Percentiles rank a stretch among this genome's conserved stretches.
phyloP scores from a whole-genome alignment of 768 basidiomycete species.

The Pholiota molesta region DNA sequence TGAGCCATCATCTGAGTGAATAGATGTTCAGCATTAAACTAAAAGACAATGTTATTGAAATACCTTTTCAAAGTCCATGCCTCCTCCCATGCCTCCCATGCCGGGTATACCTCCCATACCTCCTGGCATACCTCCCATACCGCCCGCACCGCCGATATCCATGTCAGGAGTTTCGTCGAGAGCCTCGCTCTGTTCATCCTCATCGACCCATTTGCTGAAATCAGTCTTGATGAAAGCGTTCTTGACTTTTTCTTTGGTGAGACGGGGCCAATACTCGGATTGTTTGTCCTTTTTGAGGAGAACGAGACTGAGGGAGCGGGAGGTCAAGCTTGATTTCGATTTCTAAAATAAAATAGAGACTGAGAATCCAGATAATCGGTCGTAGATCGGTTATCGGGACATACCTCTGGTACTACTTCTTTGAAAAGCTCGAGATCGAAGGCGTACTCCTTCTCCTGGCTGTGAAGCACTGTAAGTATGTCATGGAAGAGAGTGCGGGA shows the following conservation, averaged over 20 bases:
- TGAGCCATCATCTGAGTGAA: constrained; percentile 51
- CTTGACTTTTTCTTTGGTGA: constrained; percentile 87
- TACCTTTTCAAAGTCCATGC: constrained; percentile 72
- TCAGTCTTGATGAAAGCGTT: constrained; percentile 90
- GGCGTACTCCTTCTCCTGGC: constrained; percentile 64
- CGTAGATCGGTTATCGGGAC: constrained; percentile 12
- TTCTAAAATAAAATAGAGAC: constrained; percentile 40
- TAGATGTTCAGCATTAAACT: constrained; percentile 2
- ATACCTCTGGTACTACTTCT: constrained; percentile 78
- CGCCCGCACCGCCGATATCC: constrained; percentile 58
- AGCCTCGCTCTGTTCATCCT: constrained; percentile 90
- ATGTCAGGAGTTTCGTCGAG: constrained; percentile 44
- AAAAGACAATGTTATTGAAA: constrained; percentile 9
- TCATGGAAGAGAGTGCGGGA: not conserved
- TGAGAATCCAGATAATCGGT: constrained; percentile 3
- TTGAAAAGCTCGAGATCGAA: constrained; percentile 78
- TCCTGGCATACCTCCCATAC: constrained; percentile 57
- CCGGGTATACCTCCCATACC: constrained; percentile 59
- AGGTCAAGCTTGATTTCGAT: constrained; percentile 60
- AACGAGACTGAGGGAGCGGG: constrained; percentile 67
- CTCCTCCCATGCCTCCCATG: constrained; percentile 57
- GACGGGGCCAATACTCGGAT: constrained; percentile 88
- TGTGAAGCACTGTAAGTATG: constrained; percentile 8
- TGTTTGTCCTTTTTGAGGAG: constrained; percentile 81
- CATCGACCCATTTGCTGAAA: constrained; percentile 95